These are phyloP conservation scores for Eremothecium gossypii DNA, from an alignment of 1,139 yeast species.

Conservation along the genomic window DNA sequence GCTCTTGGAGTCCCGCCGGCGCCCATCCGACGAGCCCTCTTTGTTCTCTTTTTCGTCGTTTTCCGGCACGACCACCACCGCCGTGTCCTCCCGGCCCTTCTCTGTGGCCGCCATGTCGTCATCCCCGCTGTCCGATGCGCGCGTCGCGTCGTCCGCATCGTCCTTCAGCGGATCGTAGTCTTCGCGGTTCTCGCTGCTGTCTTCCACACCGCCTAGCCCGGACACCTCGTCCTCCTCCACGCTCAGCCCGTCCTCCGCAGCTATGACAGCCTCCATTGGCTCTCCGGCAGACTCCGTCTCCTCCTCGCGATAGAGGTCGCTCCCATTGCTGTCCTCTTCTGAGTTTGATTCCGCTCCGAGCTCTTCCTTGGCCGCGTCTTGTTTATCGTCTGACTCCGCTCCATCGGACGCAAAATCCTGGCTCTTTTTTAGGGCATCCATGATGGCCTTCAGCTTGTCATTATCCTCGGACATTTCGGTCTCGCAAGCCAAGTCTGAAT, in stretches of 20 bases:
- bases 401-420: slow-evolving; percentile 4
- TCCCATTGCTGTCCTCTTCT: slow-evolving; percentile 8
- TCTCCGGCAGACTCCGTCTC: not conserved
- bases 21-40: slow-evolving; percentile 9
- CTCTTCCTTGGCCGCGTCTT: slow-evolving; percentile 7
- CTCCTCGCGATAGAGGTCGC: not conserved
- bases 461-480: slow-evolving; percentile 2
- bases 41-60: slow-evolving; percentile 11
- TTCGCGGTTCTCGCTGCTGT: slow-evolving; percentile 8
- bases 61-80: slow-evolving; percentile 3
- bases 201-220: slow-evolving; percentile 7
- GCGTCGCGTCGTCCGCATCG: slow-evolving; percentile 5
- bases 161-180: slow-evolving; percentile 6
- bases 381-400: slow-evolving; percentile 6
- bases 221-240: slow-evolving; percentile 10
- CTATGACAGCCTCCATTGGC: not conserved
- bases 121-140: not conserved
- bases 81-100: not conserved
- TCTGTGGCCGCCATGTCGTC: not conserved
- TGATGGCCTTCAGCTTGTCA: slow-evolving; percentile 3
- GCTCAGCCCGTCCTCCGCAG: slow-evolving; percentile 6
- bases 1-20: not conserved
- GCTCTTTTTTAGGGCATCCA: slow-evolving; percentile 9
- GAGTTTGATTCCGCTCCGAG: not conserved
- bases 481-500: not conserved